Evolutionary conservation across 2,329 filamentous ascomycete genomes (phyloP), one percentile per base, ranked within the genome.

Genomic region (Venturia asperata): DNA sequence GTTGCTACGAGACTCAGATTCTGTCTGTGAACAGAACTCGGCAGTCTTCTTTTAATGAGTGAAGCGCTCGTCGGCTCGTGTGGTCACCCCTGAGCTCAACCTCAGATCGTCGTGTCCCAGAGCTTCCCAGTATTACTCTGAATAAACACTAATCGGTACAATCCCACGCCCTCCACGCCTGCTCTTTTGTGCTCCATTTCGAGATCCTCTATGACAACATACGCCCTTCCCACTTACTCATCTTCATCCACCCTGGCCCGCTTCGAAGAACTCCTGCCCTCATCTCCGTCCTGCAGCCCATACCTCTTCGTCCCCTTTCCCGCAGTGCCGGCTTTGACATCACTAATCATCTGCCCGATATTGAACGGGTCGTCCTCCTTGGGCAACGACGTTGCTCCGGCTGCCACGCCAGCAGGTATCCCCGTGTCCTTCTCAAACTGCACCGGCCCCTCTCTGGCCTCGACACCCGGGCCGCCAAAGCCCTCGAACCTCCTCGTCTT

Each of bases 271-370:
- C 75, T 73, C 65, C 78, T 74, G 47, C 75, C 76, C 66, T 80
- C 73, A 65, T 83, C 85, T 0, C 82, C 82, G 39, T 90, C 87
- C 69, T 91, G 87, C 67, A 94, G 77, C 0, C 90, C 91, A 73
- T 89, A 92, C 43, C 89, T 85, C 74, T 92, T 87, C 77, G 89
- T 91, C 2, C 83, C 82, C 78, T 89, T 91, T 7, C 73, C 72
- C 66, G 72, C 75, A 86, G 84, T 71, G 64, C 80, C 76, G 80
- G 86, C 71, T 82, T 81, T 81, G 34, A 82, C 92, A 75, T 97
- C 92, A 43, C 86, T 88, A 74, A 99, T 86, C 80, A 99, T 96
- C 72, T 90, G 90, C 74, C 96, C 92, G 70, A 97, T 94, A 62
- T 95, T 92, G 76, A 97, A 97, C 0, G 92, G 92, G 77, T 97